phyloP scores from a whole-genome alignment of 768 basidiomycete species.

The Neoboletus subvelutipes region DNA sequence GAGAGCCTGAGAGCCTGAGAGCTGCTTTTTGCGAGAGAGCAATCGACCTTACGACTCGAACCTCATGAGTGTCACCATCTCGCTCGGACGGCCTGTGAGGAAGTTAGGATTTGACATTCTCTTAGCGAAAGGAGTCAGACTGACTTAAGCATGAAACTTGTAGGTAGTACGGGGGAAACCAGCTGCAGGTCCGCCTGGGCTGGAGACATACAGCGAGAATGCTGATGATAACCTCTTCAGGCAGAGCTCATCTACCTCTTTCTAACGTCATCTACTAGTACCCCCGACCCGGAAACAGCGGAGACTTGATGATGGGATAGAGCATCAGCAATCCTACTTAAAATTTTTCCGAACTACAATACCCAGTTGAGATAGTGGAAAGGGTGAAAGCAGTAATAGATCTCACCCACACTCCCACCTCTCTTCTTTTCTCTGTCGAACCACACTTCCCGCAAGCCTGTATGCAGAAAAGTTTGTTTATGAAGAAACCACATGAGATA shows the following conservation, averaged over 20 bases:
- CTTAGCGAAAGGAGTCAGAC: too few species aligned
- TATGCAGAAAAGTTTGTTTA: background rate
- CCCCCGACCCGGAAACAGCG: background rate
- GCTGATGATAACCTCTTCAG: background rate
- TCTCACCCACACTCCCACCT: too few species aligned
- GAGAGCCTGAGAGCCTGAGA: too few species aligned
- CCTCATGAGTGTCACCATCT: too few species aligned
- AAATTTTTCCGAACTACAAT: background rate
- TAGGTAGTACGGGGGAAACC: too few species aligned
- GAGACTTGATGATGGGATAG: background rate
- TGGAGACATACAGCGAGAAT: background rate
- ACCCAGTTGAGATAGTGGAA: too few species aligned
- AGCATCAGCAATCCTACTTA: background rate
- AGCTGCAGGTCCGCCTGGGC: background rate
- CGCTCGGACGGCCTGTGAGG: too few species aligned
- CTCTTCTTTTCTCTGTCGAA: background rate
- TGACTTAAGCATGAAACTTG: too few species aligned
- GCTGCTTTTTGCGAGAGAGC: too few species aligned
- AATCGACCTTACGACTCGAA: too few species aligned
- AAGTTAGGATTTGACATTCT: too few species aligned
- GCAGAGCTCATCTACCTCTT: background rate
- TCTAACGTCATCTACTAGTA: background rate
- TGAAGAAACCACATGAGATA: background rate
- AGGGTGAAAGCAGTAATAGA: too few species aligned
- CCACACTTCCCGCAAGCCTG: background rate